Percentiles rank a stretch among this genome's conserved stretches.
These are phyloP conservation scores for Podaxis sp. DNA, from an alignment of 768 basidiomycete genomes.

Conservation along the genomic window DNA sequence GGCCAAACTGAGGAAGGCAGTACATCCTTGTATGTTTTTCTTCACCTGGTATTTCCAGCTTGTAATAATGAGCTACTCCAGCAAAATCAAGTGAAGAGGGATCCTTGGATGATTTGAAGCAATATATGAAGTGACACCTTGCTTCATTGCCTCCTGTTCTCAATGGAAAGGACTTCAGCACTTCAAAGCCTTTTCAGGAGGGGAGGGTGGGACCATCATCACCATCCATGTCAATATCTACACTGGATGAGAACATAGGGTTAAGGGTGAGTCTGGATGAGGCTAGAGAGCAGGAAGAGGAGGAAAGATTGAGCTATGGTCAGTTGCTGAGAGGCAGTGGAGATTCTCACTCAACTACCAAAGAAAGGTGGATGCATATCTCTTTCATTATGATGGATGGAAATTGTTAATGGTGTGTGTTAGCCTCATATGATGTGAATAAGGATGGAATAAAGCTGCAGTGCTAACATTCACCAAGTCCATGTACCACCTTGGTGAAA, in stretches of 20 bases:
- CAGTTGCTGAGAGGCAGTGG: slow-evolving; percentile 83
- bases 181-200: not conserved
- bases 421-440: slow-evolving; percentile 93
- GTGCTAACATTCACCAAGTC: slow-evolving; percentile 90
- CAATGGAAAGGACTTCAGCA: not conserved
- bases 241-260: slow-evolving; percentile 10
- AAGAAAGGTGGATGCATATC: slow-evolving; percentile 67
- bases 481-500: slow-evolving; percentile 90
- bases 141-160: slow-evolving; percentile 37
- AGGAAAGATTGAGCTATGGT: slow-evolving; percentile 47
- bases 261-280: slow-evolving; percentile 28
- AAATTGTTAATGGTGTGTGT: slow-evolving; percentile 4
- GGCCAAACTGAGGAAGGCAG: slow-evolving; percentile 19
- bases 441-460: slow-evolving; percentile 90
- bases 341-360: slow-evolving; percentile 85
- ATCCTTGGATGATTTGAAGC: slow-evolving; percentile 42
- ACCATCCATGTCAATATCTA: not conserved
- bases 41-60: not conserved
- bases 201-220: not conserved
- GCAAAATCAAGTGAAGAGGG: slow-evolving; percentile 21
- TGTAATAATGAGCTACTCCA: slow-evolving; percentile 9
- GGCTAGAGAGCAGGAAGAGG: slow-evolving; percentile 35
- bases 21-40: slow-evolving; percentile 24
- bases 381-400: not conserved
- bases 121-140: slow-evolving; percentile 55